Conservation (phyloP, 1,284 basidiomycete genomes). For the Cerrena zonata region DNA sequence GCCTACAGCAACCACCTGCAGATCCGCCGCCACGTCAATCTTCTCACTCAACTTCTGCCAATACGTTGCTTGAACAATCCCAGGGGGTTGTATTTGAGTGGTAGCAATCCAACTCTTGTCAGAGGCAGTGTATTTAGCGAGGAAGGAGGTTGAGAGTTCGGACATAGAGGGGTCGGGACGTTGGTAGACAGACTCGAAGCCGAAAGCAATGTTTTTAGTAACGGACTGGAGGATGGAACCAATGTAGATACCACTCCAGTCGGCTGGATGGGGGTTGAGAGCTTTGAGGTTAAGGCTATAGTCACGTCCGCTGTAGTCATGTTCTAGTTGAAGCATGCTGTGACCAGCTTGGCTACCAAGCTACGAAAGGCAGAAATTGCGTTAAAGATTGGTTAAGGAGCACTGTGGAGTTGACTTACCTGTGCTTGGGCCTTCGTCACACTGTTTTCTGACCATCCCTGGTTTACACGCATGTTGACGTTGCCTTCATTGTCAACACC, state of each 20-base stretch:
- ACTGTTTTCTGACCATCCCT: conserved; percentile 77
- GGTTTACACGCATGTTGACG: conserved; percentile 85
- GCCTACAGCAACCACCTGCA: conserved; percentile 78
- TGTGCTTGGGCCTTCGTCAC: conserved; percentile 88
- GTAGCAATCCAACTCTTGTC: conserved; percentile 88
- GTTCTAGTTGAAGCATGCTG: conserved; percentile 89
- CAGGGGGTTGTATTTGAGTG: conserved; percentile 82
- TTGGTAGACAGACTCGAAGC: conserved; percentile 87
- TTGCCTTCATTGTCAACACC: conserved; percentile 90
- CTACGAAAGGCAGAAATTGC: conserved; percentile 30
- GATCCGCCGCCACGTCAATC: conserved; percentile 96
- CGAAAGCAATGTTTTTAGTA: conserved; percentile 85
- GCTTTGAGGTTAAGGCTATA: conserved; percentile 86
- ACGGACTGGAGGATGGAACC: conserved; percentile 94
- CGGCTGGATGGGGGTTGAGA: conserved; percentile 86
- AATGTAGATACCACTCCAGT: conserved; percentile 91
- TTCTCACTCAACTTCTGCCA: conserved; percentile 95
- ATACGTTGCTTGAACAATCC: conserved; percentile 88
- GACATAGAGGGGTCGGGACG: conserved; percentile 66
- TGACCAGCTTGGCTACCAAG: conserved; percentile 68
- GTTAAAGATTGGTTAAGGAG: conserved; percentile 13
- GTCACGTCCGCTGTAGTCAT: conserved; percentile 89
- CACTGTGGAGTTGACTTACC: conserved; percentile 40
- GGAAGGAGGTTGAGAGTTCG: conserved; percentile 79
- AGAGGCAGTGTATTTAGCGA: conserved; percentile 77